A percentile compares a stretch with the other conserved stretches of the same genome.
Evolutionary conservation across 495 filamentous ascomycete species (phyloP).

Genomic region (Lasiosphaeria miniovina): DNA sequence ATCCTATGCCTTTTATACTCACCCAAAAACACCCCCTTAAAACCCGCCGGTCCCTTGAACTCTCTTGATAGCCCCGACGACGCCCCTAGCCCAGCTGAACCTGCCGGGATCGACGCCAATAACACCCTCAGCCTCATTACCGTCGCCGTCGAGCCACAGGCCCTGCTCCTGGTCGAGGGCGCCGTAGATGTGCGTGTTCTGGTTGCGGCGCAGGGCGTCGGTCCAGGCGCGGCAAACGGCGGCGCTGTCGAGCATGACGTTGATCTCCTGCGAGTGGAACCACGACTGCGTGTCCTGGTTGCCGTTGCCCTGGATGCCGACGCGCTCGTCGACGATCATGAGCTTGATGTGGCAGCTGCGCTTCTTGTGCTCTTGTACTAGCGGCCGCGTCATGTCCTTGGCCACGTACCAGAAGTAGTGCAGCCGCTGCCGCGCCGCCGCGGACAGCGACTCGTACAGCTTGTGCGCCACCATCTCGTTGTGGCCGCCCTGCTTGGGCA

Average conservation of each 20-base stretch:
- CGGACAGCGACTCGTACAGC: slow-evolving; percentile 51
- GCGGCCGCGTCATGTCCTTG: slow-evolving; percentile 66
- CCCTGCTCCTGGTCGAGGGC: slow-evolving; percentile 54
- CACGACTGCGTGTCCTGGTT: slow-evolving; percentile 82
- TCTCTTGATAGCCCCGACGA: slow-evolving; percentile 59
- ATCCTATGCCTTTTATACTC: background rate
- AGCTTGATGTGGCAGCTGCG: slow-evolving; percentile 74
- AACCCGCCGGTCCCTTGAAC: slow-evolving; percentile 62
- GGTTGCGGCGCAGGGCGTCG: slow-evolving; percentile 60
- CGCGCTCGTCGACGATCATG: slow-evolving; percentile 64
- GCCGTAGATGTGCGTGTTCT: slow-evolving; percentile 68
- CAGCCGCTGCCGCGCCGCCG: slow-evolving; percentile 45
- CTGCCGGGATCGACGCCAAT: slow-evolving; percentile 57
- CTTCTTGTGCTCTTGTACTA: slow-evolving; percentile 58
- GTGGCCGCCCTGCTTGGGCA: slow-evolving; percentile 71
- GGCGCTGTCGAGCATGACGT: slow-evolving; percentile 65
- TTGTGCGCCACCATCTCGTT: slow-evolving; percentile 66
- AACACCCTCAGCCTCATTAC: slow-evolving; percentile 54
- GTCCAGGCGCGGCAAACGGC: slow-evolving; percentile 61
- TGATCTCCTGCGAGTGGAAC: slow-evolving; percentile 74
- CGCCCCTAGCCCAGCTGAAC: slow-evolving; percentile 61
- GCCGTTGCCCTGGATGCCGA: slow-evolving; percentile 70
- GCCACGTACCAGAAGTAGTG: slow-evolving; percentile 66
- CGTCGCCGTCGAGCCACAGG: slow-evolving; percentile 56
- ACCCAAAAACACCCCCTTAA: slow-evolving; percentile 17